These are phyloP conservation scores for Cephalotrichum gorgonifer DNA, from an alignment of 2,329 filamentous ascomycete species.

Conservation along the genomic window DNA sequence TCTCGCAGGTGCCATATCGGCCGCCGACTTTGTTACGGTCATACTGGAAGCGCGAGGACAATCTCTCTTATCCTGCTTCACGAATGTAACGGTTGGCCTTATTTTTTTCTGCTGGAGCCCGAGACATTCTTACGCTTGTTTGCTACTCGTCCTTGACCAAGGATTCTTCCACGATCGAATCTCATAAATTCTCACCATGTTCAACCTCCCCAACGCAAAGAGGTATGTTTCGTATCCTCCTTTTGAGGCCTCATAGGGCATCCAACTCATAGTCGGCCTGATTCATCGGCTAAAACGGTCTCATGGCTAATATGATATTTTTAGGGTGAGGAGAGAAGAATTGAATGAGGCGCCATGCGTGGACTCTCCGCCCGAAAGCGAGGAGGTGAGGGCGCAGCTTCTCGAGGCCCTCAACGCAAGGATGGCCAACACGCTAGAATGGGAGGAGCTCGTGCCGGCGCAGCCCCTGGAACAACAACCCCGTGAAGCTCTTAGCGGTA, in stretches of 20 bases:
- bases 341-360: slow-evolving; percentile 22
- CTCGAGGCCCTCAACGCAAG: slow-evolving; percentile 8
- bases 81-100: background rate
- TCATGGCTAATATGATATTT: background rate
- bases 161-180: background rate
- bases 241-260: background rate
- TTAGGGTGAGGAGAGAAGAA: slow-evolving; percentile 45
- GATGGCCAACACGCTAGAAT: slow-evolving; percentile 8
- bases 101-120: background rate
- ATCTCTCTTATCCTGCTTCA: no score
- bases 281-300: background rate
- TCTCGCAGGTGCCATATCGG: no score
- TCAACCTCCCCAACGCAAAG: slow-evolving; percentile 41
- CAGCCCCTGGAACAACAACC: background rate
- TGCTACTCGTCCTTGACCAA: background rate
- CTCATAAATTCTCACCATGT: slow-evolving; percentile 25
- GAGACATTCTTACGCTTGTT: no score
- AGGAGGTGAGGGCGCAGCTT: slow-evolving; percentile 2
- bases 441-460: background rate
- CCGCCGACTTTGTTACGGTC: no score
- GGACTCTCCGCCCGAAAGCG: background rate
- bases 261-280: background rate
- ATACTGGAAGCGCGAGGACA: no score
- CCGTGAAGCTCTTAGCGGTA: background rate
- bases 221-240: slow-evolving; percentile 23